phyloP scores from a whole-genome alignment of 768 basidiomycete genomes.

The Pleurotus ostreatus region DNA sequence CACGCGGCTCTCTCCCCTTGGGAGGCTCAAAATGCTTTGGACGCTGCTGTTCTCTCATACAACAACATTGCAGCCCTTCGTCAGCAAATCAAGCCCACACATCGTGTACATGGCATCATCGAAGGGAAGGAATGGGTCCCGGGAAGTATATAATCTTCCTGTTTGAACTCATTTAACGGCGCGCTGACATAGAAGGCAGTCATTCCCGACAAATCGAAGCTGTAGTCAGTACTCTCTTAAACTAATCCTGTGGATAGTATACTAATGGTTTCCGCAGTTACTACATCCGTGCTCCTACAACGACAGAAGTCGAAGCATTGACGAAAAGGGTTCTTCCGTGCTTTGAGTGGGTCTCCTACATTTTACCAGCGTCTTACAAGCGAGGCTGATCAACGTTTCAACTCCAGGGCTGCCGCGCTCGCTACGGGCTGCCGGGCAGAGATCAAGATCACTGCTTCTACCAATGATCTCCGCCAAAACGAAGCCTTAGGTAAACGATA shows the following conservation, averaged over 20 bases:
- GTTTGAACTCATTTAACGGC: not conserved
- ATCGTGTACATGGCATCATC: constrained; percentile 79
- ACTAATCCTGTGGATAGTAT: no score
- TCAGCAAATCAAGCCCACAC: constrained; percentile 75
- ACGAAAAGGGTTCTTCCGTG: constrained; percentile 63
- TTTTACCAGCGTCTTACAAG: not conserved
- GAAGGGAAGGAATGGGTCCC: constrained; percentile 72
- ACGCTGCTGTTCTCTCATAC: constrained; percentile 86
- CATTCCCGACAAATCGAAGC: constrained; percentile 77
- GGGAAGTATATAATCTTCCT: constrained; percentile 45
- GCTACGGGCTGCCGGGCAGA: constrained; percentile 62
- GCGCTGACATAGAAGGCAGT: constrained; percentile 36
- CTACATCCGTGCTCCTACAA: constrained; percentile 69
- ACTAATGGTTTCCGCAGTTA: constrained; percentile 30
- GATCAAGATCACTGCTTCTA: constrained; percentile 26
- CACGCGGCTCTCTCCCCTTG: constrained; percentile 70
- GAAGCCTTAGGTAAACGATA: constrained; percentile 45
- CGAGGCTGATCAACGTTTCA: not conserved
- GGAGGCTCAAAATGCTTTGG: constrained; percentile 77
- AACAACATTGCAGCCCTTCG: constrained; percentile 74
- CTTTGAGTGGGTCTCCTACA: constrained; percentile 50
- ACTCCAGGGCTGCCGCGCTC: constrained; percentile 54
- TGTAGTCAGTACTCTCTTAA: constrained; percentile 41
- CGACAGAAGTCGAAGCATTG: constrained; percentile 54
- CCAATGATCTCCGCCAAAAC: constrained; percentile 66